phyloP scores from a whole-genome alignment of 148 eudicot species.

The Polygonum maritimum region DNA sequence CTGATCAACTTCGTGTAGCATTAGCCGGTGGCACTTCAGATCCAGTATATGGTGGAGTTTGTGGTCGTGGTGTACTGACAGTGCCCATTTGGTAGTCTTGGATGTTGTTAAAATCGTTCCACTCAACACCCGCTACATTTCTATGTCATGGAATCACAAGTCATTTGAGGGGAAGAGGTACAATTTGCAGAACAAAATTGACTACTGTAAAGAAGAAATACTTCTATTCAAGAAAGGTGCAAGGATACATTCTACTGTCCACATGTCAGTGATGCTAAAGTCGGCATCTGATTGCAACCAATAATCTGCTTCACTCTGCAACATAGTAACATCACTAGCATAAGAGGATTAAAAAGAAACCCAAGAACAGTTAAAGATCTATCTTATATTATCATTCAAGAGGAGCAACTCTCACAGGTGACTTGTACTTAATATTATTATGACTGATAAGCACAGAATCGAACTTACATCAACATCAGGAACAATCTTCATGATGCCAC shows the following conservation, averaged over 20 bases:
- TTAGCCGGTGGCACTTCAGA: slow-evolving; percentile 22
- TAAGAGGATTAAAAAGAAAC: neutral
- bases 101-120: slow-evolving; percentile 47
- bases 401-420: neutral
- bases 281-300: slow-evolving; percentile 87
- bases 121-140: slow-evolving; percentile 50
- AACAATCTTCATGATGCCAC: slow-evolving; percentile 95
- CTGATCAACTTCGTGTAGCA: slow-evolving; percentile 24
- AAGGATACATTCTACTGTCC: slow-evolving; percentile 84
- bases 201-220: neutral
- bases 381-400: neutral
- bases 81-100: slow-evolving; percentile 31
- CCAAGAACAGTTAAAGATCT: neutral
- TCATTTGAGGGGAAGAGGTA: neutral
- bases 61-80: slow-evolving; percentile 41
- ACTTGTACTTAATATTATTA: neutral
- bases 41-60: slow-evolving; percentile 43
- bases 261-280: slow-evolving; percentile 84
- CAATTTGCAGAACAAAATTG: neutral
- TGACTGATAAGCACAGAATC: neutral
- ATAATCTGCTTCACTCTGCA: slow-evolving; percentile 91
- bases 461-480: slow-evolving; percentile 96
- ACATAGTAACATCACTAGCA: neutral
- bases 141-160: slow-evolving; percentile 32
- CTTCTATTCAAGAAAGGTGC: neutral